Base-by-base conservation (phyloP, 257 asterid species). In the Apocynum venetum region DNA sequence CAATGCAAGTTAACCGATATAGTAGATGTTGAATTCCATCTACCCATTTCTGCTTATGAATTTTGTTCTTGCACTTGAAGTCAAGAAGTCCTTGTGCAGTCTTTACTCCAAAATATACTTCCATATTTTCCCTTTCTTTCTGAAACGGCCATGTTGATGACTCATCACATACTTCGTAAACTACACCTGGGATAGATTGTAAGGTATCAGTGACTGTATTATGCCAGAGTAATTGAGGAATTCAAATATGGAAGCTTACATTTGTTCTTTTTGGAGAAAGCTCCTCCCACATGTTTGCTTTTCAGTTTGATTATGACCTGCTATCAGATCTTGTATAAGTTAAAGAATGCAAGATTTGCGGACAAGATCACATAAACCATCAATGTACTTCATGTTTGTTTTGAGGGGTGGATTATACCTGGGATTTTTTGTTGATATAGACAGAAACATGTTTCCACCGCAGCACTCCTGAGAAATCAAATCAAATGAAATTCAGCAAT, bases 261-360 rank as follows among this genome's bases (percentile, higher is more conserved):
- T 90, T 88, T 89, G 65, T 89, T 89, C 80, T 84, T 93, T 52
- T 88, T 91, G 80, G 95, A 87, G 78, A 93, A 93, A 65, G 97
- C 94, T 78, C 98, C 98, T 17, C 92, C 96, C 9, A 90, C 89
- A 75, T 89, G 90, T 81, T 84, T 90, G 74, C 98, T 90, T 83
- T 89, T 93, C 88, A 90, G 65, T 83, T 87, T 87, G 82, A 93
- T 86, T 46, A 83, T 83, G 10, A 93, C 94, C 98, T 93, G 94
- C 72, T 52, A 74, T 40, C 20, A n/a, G 44, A 57, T 61, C 70
- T 25, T 69, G 14, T 52, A 2, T 68, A 67, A 44, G 81, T 84
- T 80, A 74, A 72, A 25, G 51, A 48, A 7, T 66, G 76, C 51
- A 35, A 36, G n/a, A 31, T 7, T 52, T 67, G 43, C 44, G 51